A percentile compares a stretch with the other conserved stretches of the same genome.
Conservation (phyloP, 148 eudicot genomes). For the Euryodendron excelsum region DNA sequence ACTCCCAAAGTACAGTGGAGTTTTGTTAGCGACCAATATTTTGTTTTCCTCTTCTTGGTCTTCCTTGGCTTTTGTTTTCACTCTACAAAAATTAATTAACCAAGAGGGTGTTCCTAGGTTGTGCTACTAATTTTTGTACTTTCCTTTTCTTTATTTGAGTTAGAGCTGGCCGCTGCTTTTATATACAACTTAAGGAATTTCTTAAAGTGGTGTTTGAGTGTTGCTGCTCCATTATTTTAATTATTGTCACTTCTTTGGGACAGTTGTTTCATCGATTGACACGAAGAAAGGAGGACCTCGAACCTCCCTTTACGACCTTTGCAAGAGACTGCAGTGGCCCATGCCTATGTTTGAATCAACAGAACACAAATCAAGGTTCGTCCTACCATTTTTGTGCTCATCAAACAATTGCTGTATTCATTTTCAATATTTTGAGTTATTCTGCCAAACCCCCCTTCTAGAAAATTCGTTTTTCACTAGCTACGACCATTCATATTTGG, state of each 20-base stretch:
- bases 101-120: not conserved
- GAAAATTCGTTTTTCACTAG: not conserved
- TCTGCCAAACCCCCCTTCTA: not conserved
- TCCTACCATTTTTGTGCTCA: not conserved
- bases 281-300: slow-evolving; percentile 85
- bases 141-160: not conserved
- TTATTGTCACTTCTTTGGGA: slow-evolving; percentile 1
- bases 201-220: not conserved
- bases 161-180: not conserved
- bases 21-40: not conserved
- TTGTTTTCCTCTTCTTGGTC: not conserved
- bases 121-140: not conserved
- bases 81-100: not conserved
- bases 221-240: not conserved
- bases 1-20: not conserved
- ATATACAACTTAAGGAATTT: not conserved
- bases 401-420: not conserved
- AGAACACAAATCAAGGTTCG: slow-evolving; percentile 66
- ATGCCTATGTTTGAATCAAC: slow-evolving; percentile 56
- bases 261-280: slow-evolving; percentile 52
- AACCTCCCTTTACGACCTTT: slow-evolving; percentile 49
- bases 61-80: not conserved
- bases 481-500: not conserved
- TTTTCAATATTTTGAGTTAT: not conserved
- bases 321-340: slow-evolving; percentile 83